Base-by-base conservation (phyloP, 768 basidiomycete genomes). In the Hypholoma fasciculare region DNA sequence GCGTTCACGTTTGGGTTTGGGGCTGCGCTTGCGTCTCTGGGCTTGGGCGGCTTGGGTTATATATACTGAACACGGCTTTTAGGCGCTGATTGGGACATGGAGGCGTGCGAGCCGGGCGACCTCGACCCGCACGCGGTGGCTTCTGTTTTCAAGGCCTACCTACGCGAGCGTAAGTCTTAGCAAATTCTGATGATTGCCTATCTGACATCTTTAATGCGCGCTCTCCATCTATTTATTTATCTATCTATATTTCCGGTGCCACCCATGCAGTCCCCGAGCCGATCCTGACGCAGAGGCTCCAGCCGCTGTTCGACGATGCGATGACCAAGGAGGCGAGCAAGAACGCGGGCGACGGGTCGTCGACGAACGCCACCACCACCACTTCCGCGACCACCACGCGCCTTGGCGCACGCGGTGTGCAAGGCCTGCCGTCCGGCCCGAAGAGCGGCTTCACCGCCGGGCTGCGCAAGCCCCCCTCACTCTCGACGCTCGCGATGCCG, bases 61-160 rank as follows among this genome's bases (percentile, higher is more conserved):
- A 52, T 54, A 58, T 57, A 48, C 66, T 50, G 49, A 38, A 23
- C 16, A 40, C 50, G 54, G 54, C n/a, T 69, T 39, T 40, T 65
- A 88, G 93, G 94, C 57, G 90, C 88, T 52, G 96, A 98, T 74
- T 93, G 88, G 65, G 88, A 94, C 67, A 83, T 98, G 75, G 74
- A 79, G 40, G 83, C 84, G 60, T 90, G 87, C 61, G 82, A 82
- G 50, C 94, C 94, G 23, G 86, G 90, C 7, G 94, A 98, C 66
- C 74, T 98, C 37, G 96, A 98, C 68, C 96, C 96, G 48, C 94
- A 98, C 71, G 92, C 94, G 1, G 95, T 98, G 7, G 88, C 95
- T 17, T 92, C 92, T 23, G 77, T 96, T 30, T 97, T 96, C 76
- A 97, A 96, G 72, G 89, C 92, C 1, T 98, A 87, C 70, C 78